phyloP scores from a whole-genome alignment of 441 rosid genomes.

The Arabidopsis lyrata region DNA sequence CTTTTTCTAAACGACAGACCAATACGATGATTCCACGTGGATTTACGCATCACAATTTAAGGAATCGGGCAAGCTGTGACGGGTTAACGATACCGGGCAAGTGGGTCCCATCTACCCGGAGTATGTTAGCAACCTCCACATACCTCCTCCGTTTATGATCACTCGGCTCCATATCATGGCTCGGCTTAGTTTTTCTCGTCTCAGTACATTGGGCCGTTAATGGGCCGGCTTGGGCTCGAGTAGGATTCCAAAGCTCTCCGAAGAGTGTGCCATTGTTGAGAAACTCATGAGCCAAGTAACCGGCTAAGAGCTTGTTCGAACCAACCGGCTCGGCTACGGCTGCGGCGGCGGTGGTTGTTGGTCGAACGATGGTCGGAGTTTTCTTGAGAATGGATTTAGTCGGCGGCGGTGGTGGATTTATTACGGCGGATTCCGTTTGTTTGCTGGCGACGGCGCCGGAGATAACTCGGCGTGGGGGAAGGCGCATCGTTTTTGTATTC shows the following conservation, averaged over 20 bases:
- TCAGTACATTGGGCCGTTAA: constrained; percentile 23
- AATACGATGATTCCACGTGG: constrained; percentile 41
- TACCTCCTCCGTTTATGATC: constrained; percentile 51
- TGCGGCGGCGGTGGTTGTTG: background rate
- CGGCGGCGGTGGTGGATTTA: constrained; percentile 32
- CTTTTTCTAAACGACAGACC: background rate
- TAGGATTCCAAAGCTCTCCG: constrained; percentile 29
- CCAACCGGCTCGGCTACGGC: constrained; percentile 38
- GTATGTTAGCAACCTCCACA: constrained; percentile 61
- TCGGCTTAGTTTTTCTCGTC: constrained; percentile 38
- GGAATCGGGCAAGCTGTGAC: constrained; percentile 69
- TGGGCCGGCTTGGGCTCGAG: constrained; percentile 38
- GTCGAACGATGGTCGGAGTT: background rate
- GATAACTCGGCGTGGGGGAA: constrained; percentile 78
- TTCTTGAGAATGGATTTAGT: constrained; percentile 31
- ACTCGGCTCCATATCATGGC: constrained; percentile 45
- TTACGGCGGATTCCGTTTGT: constrained; percentile 29
- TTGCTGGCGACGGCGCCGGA: constrained; percentile 23
- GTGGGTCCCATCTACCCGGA: constrained; percentile 66
- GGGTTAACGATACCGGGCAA: constrained; percentile 79
- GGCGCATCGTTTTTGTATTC: constrained; percentile 93
- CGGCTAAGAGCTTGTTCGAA: constrained; percentile 66
- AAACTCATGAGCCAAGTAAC: constrained; percentile 78
- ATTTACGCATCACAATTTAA: constrained; percentile 54
- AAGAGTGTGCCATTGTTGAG: constrained; percentile 66